Evolutionary conservation across 257 asterid species (phyloP).

Genomic region (Ehretia macrophylla): DNA sequence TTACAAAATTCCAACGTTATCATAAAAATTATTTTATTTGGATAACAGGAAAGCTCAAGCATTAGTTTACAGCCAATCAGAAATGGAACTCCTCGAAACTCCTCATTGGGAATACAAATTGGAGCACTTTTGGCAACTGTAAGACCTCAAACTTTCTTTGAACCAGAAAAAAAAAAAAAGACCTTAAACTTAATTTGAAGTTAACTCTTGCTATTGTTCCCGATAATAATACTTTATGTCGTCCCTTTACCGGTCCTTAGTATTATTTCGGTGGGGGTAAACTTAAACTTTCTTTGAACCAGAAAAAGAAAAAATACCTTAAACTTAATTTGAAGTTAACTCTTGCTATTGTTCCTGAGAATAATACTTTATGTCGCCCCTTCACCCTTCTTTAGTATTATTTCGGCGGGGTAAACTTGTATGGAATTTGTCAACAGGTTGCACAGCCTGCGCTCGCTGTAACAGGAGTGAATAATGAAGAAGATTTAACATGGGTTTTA

Average conservation of each 20-base stretch:
- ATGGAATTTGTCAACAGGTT: constrained; percentile 24
- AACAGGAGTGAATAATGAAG: constrained; percentile 62
- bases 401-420: neutral
- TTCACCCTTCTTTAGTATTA: no score
- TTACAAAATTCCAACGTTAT: neutral
- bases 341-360: neutral
- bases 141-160: constrained; percentile 8
- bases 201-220: no score
- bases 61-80: constrained; percentile 15
- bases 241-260: no score
- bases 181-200: no score
- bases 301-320: no score
- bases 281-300: no score
- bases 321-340: no score
- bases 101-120: constrained; percentile 52
- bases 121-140: constrained; percentile 61
- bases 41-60: constrained; percentile 25
- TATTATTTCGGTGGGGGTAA: neutral
- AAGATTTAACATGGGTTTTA: constrained; percentile 51
- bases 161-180: no score
- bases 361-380: no score
- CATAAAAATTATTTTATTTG: neutral
- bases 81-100: constrained; percentile 20
- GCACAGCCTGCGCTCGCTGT: constrained; percentile 67
- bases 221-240: neutral